phyloP scores from a whole-genome alignment of 1,284 basidiomycete species.

The Malassezia brasiliensis region DNA sequence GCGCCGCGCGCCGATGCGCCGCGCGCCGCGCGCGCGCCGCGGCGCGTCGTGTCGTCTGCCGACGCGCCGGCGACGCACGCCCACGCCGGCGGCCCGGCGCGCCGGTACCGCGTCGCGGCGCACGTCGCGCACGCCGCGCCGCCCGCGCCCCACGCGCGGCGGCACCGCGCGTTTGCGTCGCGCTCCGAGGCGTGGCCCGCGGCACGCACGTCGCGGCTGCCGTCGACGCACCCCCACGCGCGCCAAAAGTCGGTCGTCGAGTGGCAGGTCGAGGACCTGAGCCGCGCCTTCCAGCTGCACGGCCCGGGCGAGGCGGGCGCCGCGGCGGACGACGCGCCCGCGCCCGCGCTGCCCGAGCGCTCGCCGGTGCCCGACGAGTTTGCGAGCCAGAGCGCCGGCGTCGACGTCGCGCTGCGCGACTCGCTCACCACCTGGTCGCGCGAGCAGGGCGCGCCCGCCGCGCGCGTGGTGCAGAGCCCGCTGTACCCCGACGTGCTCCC shows the following conservation, averaged over 20 bases:
- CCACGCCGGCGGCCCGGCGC: background rate
- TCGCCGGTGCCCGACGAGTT: constrained; percentile 23
- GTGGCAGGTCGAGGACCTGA: constrained; percentile 37
- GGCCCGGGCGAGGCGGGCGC: background rate
- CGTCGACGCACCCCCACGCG: constrained; percentile 30
- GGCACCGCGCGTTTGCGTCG: constrained; percentile 4
- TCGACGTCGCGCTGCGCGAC: constrained; percentile 48
- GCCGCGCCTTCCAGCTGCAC: constrained; percentile 34
- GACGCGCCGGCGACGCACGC: background rate
- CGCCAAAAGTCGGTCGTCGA: constrained; percentile 41
- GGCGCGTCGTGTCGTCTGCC: constrained; percentile 1
- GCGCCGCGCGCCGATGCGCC: constrained; percentile 28
- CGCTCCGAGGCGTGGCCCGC: constrained; percentile 3
- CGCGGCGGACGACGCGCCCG: background rate
- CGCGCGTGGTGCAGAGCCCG: constrained; percentile 9
- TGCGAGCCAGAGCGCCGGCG: constrained; percentile 44
- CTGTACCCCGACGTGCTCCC: constrained; percentile 24
- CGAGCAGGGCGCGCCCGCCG: constrained; percentile 4
- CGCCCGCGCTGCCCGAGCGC: background rate
- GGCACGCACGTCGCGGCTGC: background rate
- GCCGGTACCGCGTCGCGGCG: background rate
- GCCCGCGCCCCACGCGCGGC: background rate
- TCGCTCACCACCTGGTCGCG: constrained; percentile 37
- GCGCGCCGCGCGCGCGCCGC: background rate
- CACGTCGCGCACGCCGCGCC: too few species aligned